A percentile compares a stretch with the other conserved stretches of the same genome.
phyloP scores from a whole-genome alignment of 75 land plant species.

The Larix kaempferi region DNA sequence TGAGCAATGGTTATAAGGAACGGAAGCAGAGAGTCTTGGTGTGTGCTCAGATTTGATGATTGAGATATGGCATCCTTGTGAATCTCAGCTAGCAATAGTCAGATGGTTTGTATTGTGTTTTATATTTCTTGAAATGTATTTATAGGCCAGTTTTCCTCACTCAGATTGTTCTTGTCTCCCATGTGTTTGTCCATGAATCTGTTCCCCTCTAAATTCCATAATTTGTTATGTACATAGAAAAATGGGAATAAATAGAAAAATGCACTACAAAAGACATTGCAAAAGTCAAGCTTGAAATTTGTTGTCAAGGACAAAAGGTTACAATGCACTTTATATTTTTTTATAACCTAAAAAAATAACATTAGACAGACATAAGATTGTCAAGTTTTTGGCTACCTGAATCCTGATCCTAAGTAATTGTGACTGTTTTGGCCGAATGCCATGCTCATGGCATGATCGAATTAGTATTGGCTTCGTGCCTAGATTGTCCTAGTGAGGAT shows the following conservation, averaged over 20 bases:
- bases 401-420: slow-evolving; percentile 6
- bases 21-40: too few species aligned
- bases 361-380: neutral
- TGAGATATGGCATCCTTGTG: too few species aligned
- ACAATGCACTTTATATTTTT: neutral
- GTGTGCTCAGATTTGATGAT: too few species aligned
- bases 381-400: neutral
- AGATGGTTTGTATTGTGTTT: too few species aligned
- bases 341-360: neutral
- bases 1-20: too few species aligned
- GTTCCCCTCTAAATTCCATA: neutral
- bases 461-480: too few species aligned
- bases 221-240: neutral
- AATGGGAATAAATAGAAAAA: neutral
- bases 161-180: slow-evolving; percentile 22
- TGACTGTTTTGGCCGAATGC: neutral
- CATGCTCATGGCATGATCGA: slow-evolving; percentile 12
- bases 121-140: too few species aligned
- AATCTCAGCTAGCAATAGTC: too few species aligned
- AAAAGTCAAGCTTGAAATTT: neutral
- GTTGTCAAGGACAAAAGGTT: neutral
- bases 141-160: slow-evolving; percentile 11
- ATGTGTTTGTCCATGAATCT: slow-evolving; percentile 17
- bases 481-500: too few species aligned
- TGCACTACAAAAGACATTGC: too few species aligned